phyloP scores from a whole-genome alignment of 108 stramenopile species.

The Schizochytrium sp. region DNA sequence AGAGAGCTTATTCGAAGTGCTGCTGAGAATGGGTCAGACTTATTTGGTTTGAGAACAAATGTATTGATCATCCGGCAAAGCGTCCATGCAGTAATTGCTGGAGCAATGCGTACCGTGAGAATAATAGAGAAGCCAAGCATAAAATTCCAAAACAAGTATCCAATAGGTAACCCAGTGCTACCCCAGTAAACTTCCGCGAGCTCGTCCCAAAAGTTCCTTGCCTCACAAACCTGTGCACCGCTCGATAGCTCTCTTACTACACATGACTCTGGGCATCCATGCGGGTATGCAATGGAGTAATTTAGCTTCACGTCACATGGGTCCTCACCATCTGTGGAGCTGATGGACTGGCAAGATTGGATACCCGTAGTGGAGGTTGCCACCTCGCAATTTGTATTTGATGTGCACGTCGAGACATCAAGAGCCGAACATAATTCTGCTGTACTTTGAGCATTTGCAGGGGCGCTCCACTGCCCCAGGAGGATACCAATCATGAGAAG shows the following conservation, averaged over 20 bases:
- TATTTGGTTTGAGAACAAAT: neutral
- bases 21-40: neutral
- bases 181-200: conserved; percentile 44
- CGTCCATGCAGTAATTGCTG: neutral
- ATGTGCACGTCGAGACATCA: no score
- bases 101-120: conserved; percentile 37
- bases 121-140: conserved; percentile 32
- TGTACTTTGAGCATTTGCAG: no score
- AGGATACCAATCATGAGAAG: no score
- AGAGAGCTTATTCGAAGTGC: conserved; percentile 22
- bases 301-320: conserved; percentile 53
- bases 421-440: no score
- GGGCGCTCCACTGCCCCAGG: no score
- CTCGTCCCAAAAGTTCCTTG: conserved; percentile 48
- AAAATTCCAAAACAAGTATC: conserved; percentile 50
- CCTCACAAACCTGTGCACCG: neutral
- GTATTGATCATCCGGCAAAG: conserved; percentile 32
- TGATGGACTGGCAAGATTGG: no score
- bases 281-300: conserved; percentile 11
- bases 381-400: no score
- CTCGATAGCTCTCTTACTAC: neutral
- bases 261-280: conserved; percentile 41
- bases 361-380: no score
- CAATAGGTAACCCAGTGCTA: conserved; percentile 7
- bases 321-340: neutral